Evolutionary conservation across 2,329 filamentous ascomycete genomes (phyloP).

Genomic region (Aureobasidium uvarum): DNA sequence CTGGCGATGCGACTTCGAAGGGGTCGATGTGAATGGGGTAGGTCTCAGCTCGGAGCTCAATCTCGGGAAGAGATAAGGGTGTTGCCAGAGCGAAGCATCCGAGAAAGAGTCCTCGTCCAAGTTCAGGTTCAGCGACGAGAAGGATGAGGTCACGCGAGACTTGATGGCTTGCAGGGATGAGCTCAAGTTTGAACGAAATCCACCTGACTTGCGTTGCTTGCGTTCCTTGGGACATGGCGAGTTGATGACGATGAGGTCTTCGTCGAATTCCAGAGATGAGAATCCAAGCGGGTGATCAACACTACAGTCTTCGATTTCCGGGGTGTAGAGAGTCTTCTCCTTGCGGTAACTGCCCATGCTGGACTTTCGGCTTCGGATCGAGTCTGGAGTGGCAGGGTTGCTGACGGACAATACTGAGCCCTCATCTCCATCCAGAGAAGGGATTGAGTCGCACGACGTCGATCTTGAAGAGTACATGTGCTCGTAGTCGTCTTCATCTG

Average conservation of each 20-base stretch:
- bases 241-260: constrained; percentile 35
- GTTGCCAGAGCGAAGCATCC: constrained; percentile 60
- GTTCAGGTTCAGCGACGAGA: constrained; percentile 55
- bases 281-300: constrained; percentile 58
- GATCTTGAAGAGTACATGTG: constrained; percentile 50
- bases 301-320: constrained; percentile 53
- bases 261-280: constrained; percentile 32
- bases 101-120: constrained; percentile 42
- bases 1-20: constrained; percentile 57
- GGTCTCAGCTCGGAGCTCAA: constrained; percentile 62
- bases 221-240: constrained; percentile 44
- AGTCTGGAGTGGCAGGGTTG: constrained; percentile 45
- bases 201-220: constrained; percentile 31
- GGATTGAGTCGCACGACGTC: constrained; percentile 58
- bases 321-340: constrained; percentile 50
- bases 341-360: constrained; percentile 43
- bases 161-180: constrained; percentile 61
- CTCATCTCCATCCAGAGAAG: constrained; percentile 52
- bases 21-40: constrained; percentile 52
- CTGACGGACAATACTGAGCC: constrained; percentile 48
- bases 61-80: constrained; percentile 56
- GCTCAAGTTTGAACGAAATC: constrained; percentile 63
- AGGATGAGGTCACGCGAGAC: constrained; percentile 57
- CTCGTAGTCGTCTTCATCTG: constrained; percentile 49
- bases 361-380: constrained; percentile 35